A percentile compares a stretch with the other conserved stretches of the same genome.
These are phyloP conservation scores for Pythium diclinum DNA, from an alignment of 352 stramenopile genomes.

Conservation along the genomic window DNA sequence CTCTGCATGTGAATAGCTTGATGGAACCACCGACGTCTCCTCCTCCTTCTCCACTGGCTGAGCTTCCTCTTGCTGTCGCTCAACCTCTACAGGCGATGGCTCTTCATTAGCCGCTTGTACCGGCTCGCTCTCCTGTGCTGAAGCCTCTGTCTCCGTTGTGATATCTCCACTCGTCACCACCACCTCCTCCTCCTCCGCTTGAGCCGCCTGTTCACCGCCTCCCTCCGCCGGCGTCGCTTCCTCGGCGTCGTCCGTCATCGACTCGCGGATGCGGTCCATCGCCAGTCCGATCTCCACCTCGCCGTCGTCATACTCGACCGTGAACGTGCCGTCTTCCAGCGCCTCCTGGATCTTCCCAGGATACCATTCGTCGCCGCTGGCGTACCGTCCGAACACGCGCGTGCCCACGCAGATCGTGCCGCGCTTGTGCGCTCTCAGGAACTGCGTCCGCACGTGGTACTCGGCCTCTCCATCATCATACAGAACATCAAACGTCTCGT, in stretches of 20 bases:
- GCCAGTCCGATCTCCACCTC: slow-evolving; percentile 61
- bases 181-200: neutral
- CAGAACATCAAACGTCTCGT: slow-evolving; percentile 44
- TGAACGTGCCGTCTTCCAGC: slow-evolving; percentile 61
- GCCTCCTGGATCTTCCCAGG: slow-evolving; percentile 58
- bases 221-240: slow-evolving; percentile 1
- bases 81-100: slow-evolving; percentile 4
- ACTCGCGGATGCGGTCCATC: slow-evolving; percentile 51
- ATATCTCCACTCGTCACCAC: too few relatives aligned
- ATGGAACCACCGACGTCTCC: neutral
- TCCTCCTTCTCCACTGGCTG: slow-evolving; percentile 12
- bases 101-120: slow-evolving; percentile 12
- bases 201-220: neutral
- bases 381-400: slow-evolving; percentile 64
- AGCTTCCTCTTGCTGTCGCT: slow-evolving; percentile 19
- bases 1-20: neutral
- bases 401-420: slow-evolving; percentile 79
- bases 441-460: slow-evolving; percentile 34
- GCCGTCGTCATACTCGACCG: slow-evolving; percentile 78
- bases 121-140: neutral
- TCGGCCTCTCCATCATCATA: slow-evolving; percentile 81
- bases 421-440: slow-evolving; percentile 43
- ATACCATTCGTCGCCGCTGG: slow-evolving; percentile 68
- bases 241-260: slow-evolving; percentile 6
- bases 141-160: neutral